Evolutionary conservation across 306 rosid genomes (phyloP), one percentile per base, ranked within the genome.

Genomic region (Malus fusca): DNA sequence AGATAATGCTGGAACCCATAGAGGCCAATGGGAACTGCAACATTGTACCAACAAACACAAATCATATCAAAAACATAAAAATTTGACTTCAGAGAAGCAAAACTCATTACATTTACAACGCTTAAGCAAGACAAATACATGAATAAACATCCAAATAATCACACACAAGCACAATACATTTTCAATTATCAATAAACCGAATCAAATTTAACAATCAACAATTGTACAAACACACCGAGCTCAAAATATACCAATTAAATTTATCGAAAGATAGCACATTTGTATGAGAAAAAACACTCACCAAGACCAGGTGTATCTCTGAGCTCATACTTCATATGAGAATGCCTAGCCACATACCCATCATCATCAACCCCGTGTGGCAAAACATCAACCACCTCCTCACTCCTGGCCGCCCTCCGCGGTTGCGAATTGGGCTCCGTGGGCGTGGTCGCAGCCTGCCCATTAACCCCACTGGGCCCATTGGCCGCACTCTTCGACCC

Each of bases 231-330:
- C 43, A 64, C 68, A 10, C 23, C 43, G 6, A 18, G 43, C 68
- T 64, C 35, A 64, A 64, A 17, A 17, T 30, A 17, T 30, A 31
- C 35, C 23, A 31, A 17, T 64, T 30, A 31, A 64, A 9, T 6
- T 64, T 4, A 40, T 25, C 2, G 48, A 67, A 67, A 15, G 6
- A 78, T 0, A 61, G 13, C 21, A 65, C 26, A 26, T 53, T 55
- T 31, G 44, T 31, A 62, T 28, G 26, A 61, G 31, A n/a, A 69
- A 51, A 56, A 5, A 43, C 75, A 80, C 88, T 66, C 75, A 92
- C 99, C 99, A 62, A 96, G 80, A 68, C 98, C 99, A 59, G 97
- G 99, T 13, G 90, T 84, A 76, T 92, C 99, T 87, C 99, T 85
- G 61, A 92, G 96, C 75, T 89, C 93, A 79, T 92, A 96, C 87